phyloP scores from a whole-genome alignment of 2,329 filamentous ascomycete species.

The Talaromyces marneffei region DNA sequence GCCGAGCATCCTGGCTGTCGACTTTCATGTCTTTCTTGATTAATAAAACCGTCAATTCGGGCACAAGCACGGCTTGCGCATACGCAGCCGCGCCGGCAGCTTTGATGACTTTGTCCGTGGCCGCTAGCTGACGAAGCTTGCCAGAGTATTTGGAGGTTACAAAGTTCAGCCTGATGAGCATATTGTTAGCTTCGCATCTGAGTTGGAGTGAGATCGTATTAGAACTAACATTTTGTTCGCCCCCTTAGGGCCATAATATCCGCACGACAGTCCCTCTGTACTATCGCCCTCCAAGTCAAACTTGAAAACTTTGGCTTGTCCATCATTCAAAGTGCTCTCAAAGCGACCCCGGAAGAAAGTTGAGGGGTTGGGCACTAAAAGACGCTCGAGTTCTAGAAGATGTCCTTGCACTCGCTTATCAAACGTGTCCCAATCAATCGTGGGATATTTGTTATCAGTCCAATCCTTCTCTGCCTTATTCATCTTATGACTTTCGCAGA shows the following conservation, averaged over 20 bases:
- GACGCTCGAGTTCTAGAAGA: constrained; percentile 49
- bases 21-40: constrained; percentile 56
- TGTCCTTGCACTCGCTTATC: constrained; percentile 54
- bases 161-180: constrained; percentile 44
- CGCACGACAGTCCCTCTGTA: constrained; percentile 58
- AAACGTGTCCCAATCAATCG: constrained; percentile 62
- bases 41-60: constrained; percentile 56
- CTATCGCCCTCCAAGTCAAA: constrained; percentile 43
- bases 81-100: constrained; percentile 62
- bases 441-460: constrained; percentile 57
- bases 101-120: constrained; percentile 60
- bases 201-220: background rate
- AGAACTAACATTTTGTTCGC: constrained; percentile 60
- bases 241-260: constrained; percentile 78
- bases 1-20: constrained; percentile 39
- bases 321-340: constrained; percentile 50
- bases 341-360: constrained; percentile 60
- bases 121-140: constrained; percentile 56
- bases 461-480: constrained; percentile 49
- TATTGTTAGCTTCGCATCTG: background rate
- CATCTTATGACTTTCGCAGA: constrained; percentile 60
- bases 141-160: constrained; percentile 57
- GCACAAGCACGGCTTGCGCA: constrained; percentile 69
- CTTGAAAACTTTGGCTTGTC: constrained; percentile 55
- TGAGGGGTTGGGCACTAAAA: constrained; percentile 49